These are phyloP conservation scores for Calonectria pseudoturangicola DNA, from an alignment of 2,329 filamentous ascomycete species.

Conservation along the genomic window DNA sequence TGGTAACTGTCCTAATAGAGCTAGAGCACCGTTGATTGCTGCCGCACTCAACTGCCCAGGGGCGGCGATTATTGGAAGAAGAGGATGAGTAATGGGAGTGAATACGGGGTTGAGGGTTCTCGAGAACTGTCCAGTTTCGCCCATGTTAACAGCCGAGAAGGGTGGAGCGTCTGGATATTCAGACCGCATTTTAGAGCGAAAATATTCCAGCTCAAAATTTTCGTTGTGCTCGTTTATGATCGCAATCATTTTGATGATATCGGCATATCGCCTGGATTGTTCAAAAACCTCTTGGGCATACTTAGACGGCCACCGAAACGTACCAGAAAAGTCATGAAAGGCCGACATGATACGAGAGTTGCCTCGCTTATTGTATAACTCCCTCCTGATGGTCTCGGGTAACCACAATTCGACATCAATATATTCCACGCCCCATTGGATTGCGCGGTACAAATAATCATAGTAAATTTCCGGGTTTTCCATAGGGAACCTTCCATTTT, in stretches of 20 bases:
- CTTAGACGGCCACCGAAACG: constrained; percentile 86
- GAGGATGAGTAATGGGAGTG: constrained; percentile 89
- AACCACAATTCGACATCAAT: constrained; percentile 93
- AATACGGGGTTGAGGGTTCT: constrained; percentile 90
- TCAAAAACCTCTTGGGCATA: constrained; percentile 83
- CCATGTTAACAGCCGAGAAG: constrained; percentile 91
- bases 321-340: constrained; percentile 91
- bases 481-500: constrained; percentile 92
- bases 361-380: constrained; percentile 81
- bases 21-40: constrained; percentile 87
- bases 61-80: constrained; percentile 88
- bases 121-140: constrained; percentile 88
- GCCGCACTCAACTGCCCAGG: constrained; percentile 90
- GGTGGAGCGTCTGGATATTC: constrained; percentile 82
- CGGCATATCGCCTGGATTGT: constrained; percentile 83
- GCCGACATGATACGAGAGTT: constrained; percentile 93
- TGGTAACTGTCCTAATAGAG: constrained; percentile 86
- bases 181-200: constrained; percentile 83
- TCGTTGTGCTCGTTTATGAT: constrained; percentile 88
- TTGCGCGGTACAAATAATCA: constrained; percentile 86
- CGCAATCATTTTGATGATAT: constrained; percentile 94
- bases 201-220: constrained; percentile 93
- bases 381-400: constrained; percentile 82
- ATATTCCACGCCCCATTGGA: constrained; percentile 93
- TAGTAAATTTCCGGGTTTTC: constrained; percentile 84